phyloP scores from a whole-genome alignment of 306 rosid species.

The cucumber (Cucumis sativus) region Cucumber_9930_V3 NC_026656.2:7518001-7518500 shows the following conservation, averaged over 20 bases:
- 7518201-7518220: constrained; percentile 63
- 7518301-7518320: background rate
- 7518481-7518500: too few relatives aligned
- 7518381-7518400: background rate
- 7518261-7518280: background rate
- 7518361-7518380: background rate
- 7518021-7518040: constrained; percentile 75
- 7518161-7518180: constrained; percentile 93
- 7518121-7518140: constrained; percentile 73
- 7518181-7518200: constrained; percentile 80
- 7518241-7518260: background rate
- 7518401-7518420: background rate
- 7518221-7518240: constrained; percentile 12
- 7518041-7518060: constrained; percentile 31
- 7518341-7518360: too few relatives aligned
- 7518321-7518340: background rate
- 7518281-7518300: background rate
- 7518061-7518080: constrained; percentile 1
- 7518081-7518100: background rate
- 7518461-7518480: too few relatives aligned
- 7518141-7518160: constrained; percentile 83
- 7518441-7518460: background rate
- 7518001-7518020: constrained; percentile 59
- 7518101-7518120: background rate
- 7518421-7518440: background rate